These are phyloP conservation scores for Aotearoamyces nothofagi DNA, from an alignment of 2,329 filamentous ascomycete species.

Conservation along the genomic window DNA sequence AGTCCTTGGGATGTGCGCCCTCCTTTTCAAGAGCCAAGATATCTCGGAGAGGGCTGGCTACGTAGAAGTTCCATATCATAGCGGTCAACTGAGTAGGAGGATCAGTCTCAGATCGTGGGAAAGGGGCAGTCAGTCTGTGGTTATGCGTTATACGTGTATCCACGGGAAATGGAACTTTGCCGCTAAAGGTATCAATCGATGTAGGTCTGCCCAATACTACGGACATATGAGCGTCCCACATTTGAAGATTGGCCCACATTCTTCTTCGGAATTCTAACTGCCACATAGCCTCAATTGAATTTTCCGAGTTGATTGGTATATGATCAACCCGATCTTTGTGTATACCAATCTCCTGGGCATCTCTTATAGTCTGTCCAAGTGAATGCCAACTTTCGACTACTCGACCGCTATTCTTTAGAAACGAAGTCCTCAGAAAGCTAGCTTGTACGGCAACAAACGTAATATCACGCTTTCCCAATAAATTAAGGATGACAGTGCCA, in stretches of 20 bases:
- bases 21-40: constrained; percentile 40
- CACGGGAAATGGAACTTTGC: constrained; percentile 32
- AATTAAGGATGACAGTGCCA: constrained; percentile 32
- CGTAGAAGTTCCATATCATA: constrained; percentile 32
- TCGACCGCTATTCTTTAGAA: constrained; percentile 42
- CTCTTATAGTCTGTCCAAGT: constrained; percentile 38
- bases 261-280: constrained; percentile 36
- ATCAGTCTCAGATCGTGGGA: constrained; percentile 27
- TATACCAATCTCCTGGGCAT: constrained; percentile 47
- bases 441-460: constrained; percentile 40
- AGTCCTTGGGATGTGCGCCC: constrained; percentile 37
- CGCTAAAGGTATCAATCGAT: constrained; percentile 33
- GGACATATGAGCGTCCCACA: constrained; percentile 24
- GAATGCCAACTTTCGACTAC: constrained; percentile 34
- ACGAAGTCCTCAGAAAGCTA: constrained; percentile 38
- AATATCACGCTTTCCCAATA: constrained; percentile 41
- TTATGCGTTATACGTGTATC: constrained; percentile 34
- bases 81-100: constrained; percentile 41
- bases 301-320: constrained; percentile 30
- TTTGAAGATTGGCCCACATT: constrained; percentile 38
- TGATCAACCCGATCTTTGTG: constrained; percentile 37
- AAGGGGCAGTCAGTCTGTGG: constrained; percentile 30
- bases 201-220: constrained; percentile 23
- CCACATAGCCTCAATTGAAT: constrained; percentile 41
- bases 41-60: constrained; percentile 32